These are phyloP conservation scores for Haberlea rhodopensis DNA, from an alignment of 257 asterid species.

Conservation along the genomic window DNA sequence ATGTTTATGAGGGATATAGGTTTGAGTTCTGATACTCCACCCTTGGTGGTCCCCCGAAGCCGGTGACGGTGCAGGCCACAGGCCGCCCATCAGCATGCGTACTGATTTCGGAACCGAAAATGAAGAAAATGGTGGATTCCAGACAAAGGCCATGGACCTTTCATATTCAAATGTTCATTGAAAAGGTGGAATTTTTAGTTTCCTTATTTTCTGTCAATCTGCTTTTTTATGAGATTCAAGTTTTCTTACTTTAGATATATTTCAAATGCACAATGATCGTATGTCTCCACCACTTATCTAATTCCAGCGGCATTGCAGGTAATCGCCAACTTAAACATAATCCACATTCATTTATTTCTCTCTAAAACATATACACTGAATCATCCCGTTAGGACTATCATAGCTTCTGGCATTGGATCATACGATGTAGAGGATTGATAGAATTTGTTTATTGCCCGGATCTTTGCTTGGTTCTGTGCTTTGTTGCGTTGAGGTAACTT, in stretches of 20 bases:
- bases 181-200: constrained; percentile 53
- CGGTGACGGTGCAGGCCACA: constrained; percentile 37
- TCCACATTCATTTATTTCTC: too few species aligned
- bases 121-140: constrained; percentile 32
- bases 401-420: too few species aligned
- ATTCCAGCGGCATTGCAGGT: too few species aligned
- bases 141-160: constrained; percentile 42
- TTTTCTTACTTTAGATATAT: too few species aligned
- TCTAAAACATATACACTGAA: too few species aligned
- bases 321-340: too few species aligned
- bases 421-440: too few species aligned
- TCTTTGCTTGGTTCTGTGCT: constrained; percentile 66
- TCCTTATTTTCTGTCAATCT: background rate
- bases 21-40: constrained; percentile 21
- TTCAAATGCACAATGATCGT: too few species aligned
- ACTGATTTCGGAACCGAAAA: constrained; percentile 39
- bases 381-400: too few species aligned
- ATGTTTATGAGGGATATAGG: constrained; percentile 35
- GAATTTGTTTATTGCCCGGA: constrained; percentile 40
- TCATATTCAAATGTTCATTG: constrained; percentile 47
- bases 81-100: constrained; percentile 23
- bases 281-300: too few species aligned
- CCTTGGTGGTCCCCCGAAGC: constrained; percentile 23
- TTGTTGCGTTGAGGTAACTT: constrained; percentile 78
- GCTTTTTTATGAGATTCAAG: background rate